Evolutionary conservation across 2,329 filamentous ascomycete genomes (phyloP), one percentile per base, ranked within the genome.

Genomic region (Periconia sp.): DNA sequence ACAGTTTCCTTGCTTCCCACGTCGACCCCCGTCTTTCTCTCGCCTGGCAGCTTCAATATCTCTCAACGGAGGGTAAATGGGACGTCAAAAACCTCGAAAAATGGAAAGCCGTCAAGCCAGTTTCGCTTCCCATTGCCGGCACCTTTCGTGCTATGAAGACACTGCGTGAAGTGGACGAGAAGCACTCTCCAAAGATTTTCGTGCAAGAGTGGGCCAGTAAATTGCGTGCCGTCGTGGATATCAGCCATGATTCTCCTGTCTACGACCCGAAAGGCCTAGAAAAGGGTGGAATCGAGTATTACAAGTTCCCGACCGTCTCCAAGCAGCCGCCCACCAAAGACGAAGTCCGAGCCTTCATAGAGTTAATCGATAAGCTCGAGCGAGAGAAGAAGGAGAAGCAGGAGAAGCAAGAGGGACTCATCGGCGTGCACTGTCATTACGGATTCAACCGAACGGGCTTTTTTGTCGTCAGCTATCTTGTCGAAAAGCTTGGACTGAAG

Each of bases 71-170:
- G 55, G 92, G 92, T 3, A 97, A 97, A 73, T 97, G 92, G 92
- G 92, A 96, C 63, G 90, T 97, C 55, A 97, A 97, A 73, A 97
- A 97, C 61, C 78, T 96, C 9, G 84, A 82, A 46, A 97, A 97
- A 65, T 97, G 92, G 92, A 82, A 89, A 67, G 84, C 83, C 13
- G 87, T 95, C 1, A 71, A 76, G 1, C 88, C 91, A 0, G 88
- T 95, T 1, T 95, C 89, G 0, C 78, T 81, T 1, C 84, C 86
- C 3, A 94, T 97, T 46, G 88, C 81, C 0, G 83, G 83, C 11
- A 77, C 91, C 4, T 96, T 96, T 65, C 84, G 89, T 18, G 92
- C 90, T 3, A 87, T 96, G 80, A 96, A 97, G 72, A 97, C 94
- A 0, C 79, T 97, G 15, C 84, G 92, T 23, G 91, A 96, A 69